Evolutionary conservation across 352 stramenopile species (phyloP).

Genomic region (Pythium myriotylum): DNA sequence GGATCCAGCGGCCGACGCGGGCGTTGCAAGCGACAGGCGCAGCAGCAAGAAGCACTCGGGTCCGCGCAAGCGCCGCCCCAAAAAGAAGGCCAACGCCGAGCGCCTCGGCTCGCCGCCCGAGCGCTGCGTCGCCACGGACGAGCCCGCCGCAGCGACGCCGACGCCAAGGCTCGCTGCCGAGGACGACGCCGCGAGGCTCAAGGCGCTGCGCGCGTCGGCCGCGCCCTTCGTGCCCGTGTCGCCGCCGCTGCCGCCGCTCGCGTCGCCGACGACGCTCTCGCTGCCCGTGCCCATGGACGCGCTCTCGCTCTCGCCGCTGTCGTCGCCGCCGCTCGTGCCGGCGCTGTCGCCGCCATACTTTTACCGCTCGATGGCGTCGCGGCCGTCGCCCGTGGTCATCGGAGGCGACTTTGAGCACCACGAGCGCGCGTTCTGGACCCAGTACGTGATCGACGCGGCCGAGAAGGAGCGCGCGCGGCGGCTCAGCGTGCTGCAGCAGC

Average conservation of each 20-base stretch:
- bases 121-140: conserved; percentile 3
- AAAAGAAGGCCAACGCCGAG: conserved; percentile 48
- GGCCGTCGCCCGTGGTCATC: conserved; percentile 7
- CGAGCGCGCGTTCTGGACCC: conserved; percentile 78
- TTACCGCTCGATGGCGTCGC: not conserved
- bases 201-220: conserved; percentile 36
- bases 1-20: not conserved
- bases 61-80: conserved; percentile 61
- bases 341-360: not conserved
- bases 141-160: not conserved
- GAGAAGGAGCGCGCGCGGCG: conserved; percentile 77
- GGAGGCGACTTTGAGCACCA: conserved; percentile 10
- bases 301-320: not conserved
- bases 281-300: not conserved
- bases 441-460: conserved; percentile 79
- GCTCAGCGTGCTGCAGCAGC: conserved; percentile 62
- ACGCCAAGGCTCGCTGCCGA: not conserved
- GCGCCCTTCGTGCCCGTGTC: conserved; percentile 40
- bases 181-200: conserved; percentile 4
- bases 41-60: conserved; percentile 52
- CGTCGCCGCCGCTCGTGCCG: conserved; percentile 7
- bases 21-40: conserved; percentile 1
- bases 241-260: not conserved
- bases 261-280: not conserved
- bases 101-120: not conserved